phyloP scores from a whole-genome alignment of 192 early-diverging fungal species.

The Coemansia sp. region DNA sequence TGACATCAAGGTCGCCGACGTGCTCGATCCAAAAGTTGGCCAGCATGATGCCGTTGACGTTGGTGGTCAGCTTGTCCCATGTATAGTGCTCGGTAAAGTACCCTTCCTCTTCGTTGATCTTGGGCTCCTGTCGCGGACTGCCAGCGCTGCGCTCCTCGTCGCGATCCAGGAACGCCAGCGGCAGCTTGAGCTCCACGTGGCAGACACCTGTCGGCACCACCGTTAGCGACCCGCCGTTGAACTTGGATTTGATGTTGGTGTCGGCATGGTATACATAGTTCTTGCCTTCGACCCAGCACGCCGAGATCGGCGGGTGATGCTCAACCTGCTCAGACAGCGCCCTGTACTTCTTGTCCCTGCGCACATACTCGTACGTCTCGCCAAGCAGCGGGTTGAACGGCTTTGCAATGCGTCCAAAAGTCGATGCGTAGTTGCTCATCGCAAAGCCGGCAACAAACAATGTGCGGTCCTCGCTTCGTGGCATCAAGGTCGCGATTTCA shows the following conservation, averaged over 20 bases:
- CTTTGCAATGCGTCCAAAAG: constrained; percentile 78
- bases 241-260: constrained; percentile 82
- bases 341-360: constrained; percentile 74
- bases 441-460: constrained; percentile 84
- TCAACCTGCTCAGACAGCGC: constrained; percentile 86
- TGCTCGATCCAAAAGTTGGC: constrained; percentile 85
- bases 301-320: constrained; percentile 89
- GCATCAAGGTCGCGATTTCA: constrained; percentile 65
- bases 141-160: constrained; percentile 42
- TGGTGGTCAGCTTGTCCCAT: constrained; percentile 85
- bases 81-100: constrained; percentile 77
- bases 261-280: constrained; percentile 84
- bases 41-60: constrained; percentile 83
- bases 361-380: constrained; percentile 86
- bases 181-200: constrained; percentile 75
- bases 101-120: constrained; percentile 53
- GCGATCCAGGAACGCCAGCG: constrained; percentile 54
- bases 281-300: constrained; percentile 81
- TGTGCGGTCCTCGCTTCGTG: constrained; percentile 64
- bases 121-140: constrained; percentile 22
- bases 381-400: constrained; percentile 91
- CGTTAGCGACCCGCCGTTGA: constrained; percentile 84
- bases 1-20: constrained; percentile 80
- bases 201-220: constrained; percentile 78
- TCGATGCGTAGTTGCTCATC: constrained; percentile 84